Evolutionary conservation across 176 grass and related monocot genomes (phyloP).

Genomic region (Eleusine indica): DNA sequence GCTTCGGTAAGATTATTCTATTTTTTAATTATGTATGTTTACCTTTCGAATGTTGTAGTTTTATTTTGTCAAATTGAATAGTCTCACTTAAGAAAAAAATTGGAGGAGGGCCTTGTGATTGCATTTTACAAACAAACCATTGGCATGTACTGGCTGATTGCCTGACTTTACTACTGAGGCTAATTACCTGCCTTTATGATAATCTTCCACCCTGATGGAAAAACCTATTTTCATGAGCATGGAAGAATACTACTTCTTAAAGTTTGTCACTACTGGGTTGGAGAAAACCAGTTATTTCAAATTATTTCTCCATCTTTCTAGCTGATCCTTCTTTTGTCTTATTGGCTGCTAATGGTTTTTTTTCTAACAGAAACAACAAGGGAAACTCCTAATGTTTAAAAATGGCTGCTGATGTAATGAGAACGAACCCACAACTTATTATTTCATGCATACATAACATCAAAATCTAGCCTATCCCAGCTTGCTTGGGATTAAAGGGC

Average conservation of each 20-base stretch:
- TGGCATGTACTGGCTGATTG: conserved; percentile 12
- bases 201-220: conserved; percentile 13
- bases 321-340: conserved; percentile 6
- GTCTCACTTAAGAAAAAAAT: not conserved
- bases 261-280: not conserved
- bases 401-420: conserved; percentile 8
- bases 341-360: not conserved
- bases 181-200: not conserved
- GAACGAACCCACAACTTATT: not conserved
- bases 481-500: not conserved
- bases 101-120: not conserved
- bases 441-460: not conserved
- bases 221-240: not conserved
- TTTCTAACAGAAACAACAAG: too few relatives aligned
- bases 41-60: not conserved
- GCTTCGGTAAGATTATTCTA: conserved; percentile 53
- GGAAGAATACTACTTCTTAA: not conserved
- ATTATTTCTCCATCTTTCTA: conserved; percentile 23
- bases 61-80: conserved; percentile 3
- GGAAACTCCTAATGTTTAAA: too few relatives aligned
- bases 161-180: not conserved
- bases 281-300: not conserved
- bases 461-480: not conserved
- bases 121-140: conserved; percentile 32
- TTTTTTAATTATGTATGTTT: conserved; percentile 22